These are phyloP conservation scores for Fraxinus pennsylvanica DNA, from an alignment of 257 asterid species.

Conservation along the genomic window DNA sequence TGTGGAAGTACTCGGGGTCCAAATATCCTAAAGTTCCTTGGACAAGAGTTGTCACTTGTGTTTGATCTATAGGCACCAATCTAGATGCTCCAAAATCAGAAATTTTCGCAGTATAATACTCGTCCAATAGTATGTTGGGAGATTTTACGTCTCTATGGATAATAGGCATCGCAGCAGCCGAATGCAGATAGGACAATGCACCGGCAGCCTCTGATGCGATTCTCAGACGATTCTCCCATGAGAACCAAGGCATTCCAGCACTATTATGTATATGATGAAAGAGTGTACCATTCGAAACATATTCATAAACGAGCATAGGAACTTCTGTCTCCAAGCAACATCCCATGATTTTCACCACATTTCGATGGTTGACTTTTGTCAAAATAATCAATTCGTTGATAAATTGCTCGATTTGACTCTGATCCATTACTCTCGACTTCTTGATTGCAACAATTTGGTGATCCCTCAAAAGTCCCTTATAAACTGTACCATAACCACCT, in stretches of 20 bases:
- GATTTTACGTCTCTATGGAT: slow-evolving; percentile 67
- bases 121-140: slow-evolving; percentile 51
- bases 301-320: slow-evolving; percentile 55
- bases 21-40: slow-evolving; percentile 62
- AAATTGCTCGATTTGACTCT: slow-evolving; percentile 58
- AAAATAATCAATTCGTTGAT: slow-evolving; percentile 65
- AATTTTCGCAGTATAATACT: slow-evolving; percentile 41
- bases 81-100: slow-evolving; percentile 68
- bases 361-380: slow-evolving; percentile 58
- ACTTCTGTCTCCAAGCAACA: slow-evolving; percentile 64
- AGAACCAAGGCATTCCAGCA: slow-evolving; percentile 45
- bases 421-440: slow-evolving; percentile 49
- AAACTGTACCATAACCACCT: slow-evolving; percentile 60
- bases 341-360: slow-evolving; percentile 60
- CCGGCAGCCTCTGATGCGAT: slow-evolving; percentile 52
- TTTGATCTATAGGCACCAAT: slow-evolving; percentile 47
- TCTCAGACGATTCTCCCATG: slow-evolving; percentile 49
- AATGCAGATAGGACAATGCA: slow-evolving; percentile 62
- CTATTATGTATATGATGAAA: slow-evolving; percentile 45
- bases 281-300: slow-evolving; percentile 42
- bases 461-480: slow-evolving; percentile 50
- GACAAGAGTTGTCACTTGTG: slow-evolving; percentile 54
- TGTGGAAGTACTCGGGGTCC: slow-evolving; percentile 62
- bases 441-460: slow-evolving; percentile 51
- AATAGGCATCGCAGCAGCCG: slow-evolving; percentile 49